Evolutionary conservation across 192 early-diverging fungal species (phyloP).

Genomic region (Coemansia aciculifera): DNA sequence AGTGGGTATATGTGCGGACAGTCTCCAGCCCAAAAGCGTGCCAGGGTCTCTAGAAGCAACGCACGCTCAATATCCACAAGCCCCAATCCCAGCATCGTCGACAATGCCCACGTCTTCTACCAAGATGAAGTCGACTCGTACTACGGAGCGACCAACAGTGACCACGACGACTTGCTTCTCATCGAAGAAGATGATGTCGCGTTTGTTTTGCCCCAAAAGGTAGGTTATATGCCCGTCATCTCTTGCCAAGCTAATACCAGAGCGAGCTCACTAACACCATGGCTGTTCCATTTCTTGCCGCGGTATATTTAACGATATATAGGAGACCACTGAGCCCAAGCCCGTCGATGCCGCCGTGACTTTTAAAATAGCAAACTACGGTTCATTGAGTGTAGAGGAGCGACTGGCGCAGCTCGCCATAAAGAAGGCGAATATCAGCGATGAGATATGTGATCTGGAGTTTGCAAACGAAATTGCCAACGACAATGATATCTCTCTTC

Average conservation of each 20-base stretch:
- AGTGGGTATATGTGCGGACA: background rate
- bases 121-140: background rate
- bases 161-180: slow-evolving; percentile 4
- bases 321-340: background rate
- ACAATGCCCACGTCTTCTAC: background rate
- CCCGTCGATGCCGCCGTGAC: background rate
- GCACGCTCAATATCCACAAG: background rate
- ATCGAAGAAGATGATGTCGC: slow-evolving; percentile 1
- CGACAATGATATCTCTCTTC: slow-evolving; percentile 44
- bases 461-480: slow-evolving; percentile 47
- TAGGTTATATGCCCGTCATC: too few relatives aligned
- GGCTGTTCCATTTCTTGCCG: background rate
- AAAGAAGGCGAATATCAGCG: slow-evolving; percentile 54
- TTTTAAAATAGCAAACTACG: background rate
- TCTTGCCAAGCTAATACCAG: background rate
- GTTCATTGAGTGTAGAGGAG: background rate
- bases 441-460: slow-evolving; percentile 54
- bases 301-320: background rate
- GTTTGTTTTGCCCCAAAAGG: slow-evolving; percentile 5
- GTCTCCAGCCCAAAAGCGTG: slow-evolving; percentile 11
- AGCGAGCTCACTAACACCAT: background rate
- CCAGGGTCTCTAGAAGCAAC: background rate
- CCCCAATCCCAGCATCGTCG: background rate
- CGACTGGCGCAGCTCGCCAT: slow-evolving; percentile 29
- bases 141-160: background rate